Percentiles rank a stretch among this genome's conserved stretches.
Conservation (phyloP, 768 basidiomycete species). For the Suillus subaureus region DNA sequence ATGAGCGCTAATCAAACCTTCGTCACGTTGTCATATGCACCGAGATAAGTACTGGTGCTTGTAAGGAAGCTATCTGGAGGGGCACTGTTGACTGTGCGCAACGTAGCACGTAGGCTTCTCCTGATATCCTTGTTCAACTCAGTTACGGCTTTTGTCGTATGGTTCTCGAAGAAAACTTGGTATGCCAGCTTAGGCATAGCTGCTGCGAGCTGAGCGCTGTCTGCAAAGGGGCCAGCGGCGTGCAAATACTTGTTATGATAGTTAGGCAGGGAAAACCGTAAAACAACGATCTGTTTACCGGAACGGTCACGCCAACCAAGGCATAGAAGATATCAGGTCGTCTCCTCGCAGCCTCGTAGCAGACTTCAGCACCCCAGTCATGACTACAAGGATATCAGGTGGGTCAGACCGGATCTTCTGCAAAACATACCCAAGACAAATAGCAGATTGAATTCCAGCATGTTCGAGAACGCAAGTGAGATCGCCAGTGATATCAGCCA, state of each 20-base stretch:
- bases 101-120: constrained; percentile 57
- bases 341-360: constrained; percentile 69
- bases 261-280: background rate
- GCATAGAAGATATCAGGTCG: constrained; percentile 65
- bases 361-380: constrained; percentile 73
- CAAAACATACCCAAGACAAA: constrained; percentile 61
- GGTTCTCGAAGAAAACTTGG: constrained; percentile 60
- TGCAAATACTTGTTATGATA: constrained; percentile 58
- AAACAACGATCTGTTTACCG: constrained; percentile 42
- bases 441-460: constrained; percentile 47
- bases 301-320: constrained; percentile 60
- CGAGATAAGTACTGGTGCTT: constrained; percentile 50
- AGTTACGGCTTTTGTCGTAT: constrained; percentile 46
- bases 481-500: constrained; percentile 64
- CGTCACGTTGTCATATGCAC: constrained; percentile 49
- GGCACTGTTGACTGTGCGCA: constrained; percentile 54
- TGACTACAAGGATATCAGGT: constrained; percentile 44
- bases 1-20: constrained; percentile 35
- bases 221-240: constrained; percentile 46
- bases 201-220: constrained; percentile 42
- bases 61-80: constrained; percentile 59
- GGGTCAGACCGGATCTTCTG: background rate
- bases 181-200: constrained; percentile 59
- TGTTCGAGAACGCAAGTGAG: constrained; percentile 62
- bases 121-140: constrained; percentile 61